Conservation (phyloP, 192 early-diverging fungal species). For the Mortierella claussenii region DNA sequence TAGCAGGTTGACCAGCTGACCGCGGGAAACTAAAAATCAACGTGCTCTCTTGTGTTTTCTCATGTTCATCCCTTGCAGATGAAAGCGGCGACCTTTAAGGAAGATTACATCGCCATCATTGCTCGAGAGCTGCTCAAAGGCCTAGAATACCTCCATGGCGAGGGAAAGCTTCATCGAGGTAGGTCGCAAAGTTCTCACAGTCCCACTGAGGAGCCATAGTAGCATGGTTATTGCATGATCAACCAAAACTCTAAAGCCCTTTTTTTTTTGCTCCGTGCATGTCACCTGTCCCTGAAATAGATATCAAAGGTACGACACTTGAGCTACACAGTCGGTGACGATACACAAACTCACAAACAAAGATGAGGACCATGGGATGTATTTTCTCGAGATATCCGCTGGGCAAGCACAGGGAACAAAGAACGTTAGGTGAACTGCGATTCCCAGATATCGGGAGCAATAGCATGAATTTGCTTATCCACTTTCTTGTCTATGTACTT, state of each 20-base stretch:
- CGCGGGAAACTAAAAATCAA: not conserved
- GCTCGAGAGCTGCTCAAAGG: conserved; percentile 89
- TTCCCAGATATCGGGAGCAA: too few species aligned
- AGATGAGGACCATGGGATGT: not conserved
- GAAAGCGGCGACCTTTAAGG: conserved; percentile 85
- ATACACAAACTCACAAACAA: not conserved
- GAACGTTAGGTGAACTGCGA: too few species aligned
- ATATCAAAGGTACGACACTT: conserved; percentile 54
- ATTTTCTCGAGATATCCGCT: too few species aligned
- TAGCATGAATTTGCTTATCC: not conserved
- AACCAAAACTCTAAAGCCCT: conserved; percentile 25
- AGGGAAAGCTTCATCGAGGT: conserved; percentile 89
- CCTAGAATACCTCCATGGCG: conserved; percentile 91
- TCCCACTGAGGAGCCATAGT: not conserved
- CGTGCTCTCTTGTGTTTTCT: not conserved
- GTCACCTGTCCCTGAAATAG: conserved; percentile 18
- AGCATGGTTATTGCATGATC: not conserved
- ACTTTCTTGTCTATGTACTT: not conserved
- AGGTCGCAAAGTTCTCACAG: conserved; percentile 4
- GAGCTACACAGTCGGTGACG: too few species aligned
- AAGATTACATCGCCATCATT: conserved; percentile 94
- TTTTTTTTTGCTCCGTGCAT: not conserved
- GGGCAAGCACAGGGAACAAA: too few species aligned
- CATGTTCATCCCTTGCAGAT: conserved; percentile 63
- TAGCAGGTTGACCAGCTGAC: not conserved